These are phyloP conservation scores for Proliferodiscus dingleyae DNA, from an alignment of 2,329 filamentous ascomycete genomes.

Conservation along the genomic window DNA sequence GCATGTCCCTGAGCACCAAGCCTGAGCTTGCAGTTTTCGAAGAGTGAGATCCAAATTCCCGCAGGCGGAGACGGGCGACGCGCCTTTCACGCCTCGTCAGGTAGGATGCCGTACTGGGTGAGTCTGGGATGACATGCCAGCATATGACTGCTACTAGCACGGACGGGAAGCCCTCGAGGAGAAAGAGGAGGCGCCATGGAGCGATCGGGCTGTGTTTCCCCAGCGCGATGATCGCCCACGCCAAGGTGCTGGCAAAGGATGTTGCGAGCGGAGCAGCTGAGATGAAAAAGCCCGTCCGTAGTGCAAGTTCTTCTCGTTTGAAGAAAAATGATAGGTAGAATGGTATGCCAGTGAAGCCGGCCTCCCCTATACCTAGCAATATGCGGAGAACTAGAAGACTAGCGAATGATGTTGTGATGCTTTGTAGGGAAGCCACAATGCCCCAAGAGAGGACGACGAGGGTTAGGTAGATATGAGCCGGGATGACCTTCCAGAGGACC, in stretches of 20 bases:
- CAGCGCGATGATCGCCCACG: slow-evolving; percentile 70
- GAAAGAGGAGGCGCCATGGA: slow-evolving; percentile 79
- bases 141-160: slow-evolving; percentile 69
- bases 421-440: slow-evolving; percentile 69
- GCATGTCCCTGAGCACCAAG: slow-evolving; percentile 52
- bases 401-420: slow-evolving; percentile 58
- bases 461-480: slow-evolving; percentile 55
- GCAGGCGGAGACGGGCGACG: slow-evolving; percentile 66
- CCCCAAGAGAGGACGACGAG: slow-evolving; percentile 74
- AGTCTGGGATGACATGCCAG: slow-evolving; percentile 73
- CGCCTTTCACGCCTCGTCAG: slow-evolving; percentile 59
- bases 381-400: slow-evolving; percentile 50
- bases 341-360: slow-evolving; percentile 59
- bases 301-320: slow-evolving; percentile 67
- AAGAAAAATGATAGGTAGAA: slow-evolving; percentile 63
- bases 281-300: slow-evolving; percentile 81
- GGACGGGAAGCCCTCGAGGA: slow-evolving; percentile 81
- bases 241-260: slow-evolving; percentile 73
- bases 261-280: slow-evolving; percentile 80
- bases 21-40: slow-evolving; percentile 24
- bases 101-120: slow-evolving; percentile 60
- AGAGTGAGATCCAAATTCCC: slow-evolving; percentile 27
- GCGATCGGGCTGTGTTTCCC: slow-evolving; percentile 64
- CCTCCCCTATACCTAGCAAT: slow-evolving; percentile 58
- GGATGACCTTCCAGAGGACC: slow-evolving; percentile 54